Percentiles rank a stretch among this genome's conserved stretches.
Evolutionary conservation across 208 protist species (phyloP).

Genomic region (Tritrichomonas foetus): DNA sequence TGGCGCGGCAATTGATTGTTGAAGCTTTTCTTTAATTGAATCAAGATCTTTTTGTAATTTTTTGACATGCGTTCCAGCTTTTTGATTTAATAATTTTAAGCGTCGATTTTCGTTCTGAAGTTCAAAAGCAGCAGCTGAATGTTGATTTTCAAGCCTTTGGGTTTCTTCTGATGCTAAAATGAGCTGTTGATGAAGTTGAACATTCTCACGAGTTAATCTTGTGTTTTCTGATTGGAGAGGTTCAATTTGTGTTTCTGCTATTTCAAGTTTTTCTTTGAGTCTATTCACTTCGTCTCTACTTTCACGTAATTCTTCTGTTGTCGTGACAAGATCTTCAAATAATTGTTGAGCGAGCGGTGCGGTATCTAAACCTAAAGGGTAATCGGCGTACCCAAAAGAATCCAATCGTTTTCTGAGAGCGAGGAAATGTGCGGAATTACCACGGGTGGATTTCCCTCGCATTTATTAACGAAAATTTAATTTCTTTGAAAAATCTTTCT

Average conservation of each 20-base stretch:
- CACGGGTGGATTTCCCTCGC: not conserved
- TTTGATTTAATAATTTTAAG: conserved; percentile 37
- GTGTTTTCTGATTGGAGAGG: not conserved
- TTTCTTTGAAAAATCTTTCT: no score
- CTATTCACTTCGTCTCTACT: not conserved
- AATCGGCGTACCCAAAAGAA: not conserved
- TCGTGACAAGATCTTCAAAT: conserved; percentile 13
- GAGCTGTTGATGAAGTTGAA: conserved; percentile 13
- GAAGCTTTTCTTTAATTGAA: not conserved
- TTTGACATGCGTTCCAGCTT: not conserved
- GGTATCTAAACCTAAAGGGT: not conserved
- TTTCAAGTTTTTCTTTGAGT: not conserved
- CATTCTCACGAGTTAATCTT: conserved; percentile 31
- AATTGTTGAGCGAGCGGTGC: conserved; percentile 19
- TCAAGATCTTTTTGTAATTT: not conserved
- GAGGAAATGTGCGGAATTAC: not conserved
- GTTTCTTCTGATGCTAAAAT: not conserved
- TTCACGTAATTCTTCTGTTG: not conserved
- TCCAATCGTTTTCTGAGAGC: not conserved
- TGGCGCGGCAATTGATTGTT: not conserved
- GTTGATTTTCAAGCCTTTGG: not conserved
- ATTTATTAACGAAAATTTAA: no score
- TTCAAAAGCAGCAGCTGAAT: not conserved
- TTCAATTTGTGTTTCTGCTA: not conserved
- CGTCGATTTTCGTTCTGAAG: not conserved